Conservation (phyloP, 2,329 filamentous ascomycete species). For the Ophiostoma sp. region DNA sequence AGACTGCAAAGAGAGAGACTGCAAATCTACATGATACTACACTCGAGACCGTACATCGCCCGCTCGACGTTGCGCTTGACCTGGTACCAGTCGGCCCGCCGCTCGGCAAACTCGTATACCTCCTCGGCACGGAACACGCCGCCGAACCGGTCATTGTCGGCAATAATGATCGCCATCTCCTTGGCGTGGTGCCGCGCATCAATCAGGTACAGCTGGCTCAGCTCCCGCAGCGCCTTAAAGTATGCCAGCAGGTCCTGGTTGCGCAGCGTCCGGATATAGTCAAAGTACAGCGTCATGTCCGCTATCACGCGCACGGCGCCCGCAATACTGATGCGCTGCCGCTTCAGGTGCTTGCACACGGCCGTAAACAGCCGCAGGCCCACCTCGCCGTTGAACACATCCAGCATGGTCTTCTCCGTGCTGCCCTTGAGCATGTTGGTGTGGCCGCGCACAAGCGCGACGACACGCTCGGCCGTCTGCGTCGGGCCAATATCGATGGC, state of each 20-base stretch:
- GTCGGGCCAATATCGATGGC: constrained; percentile 56
- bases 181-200: constrained; percentile 82
- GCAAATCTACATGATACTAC: constrained; percentile 63
- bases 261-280: constrained; percentile 72
- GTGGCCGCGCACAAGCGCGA: constrained; percentile 80
- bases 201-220: constrained; percentile 93
- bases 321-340: constrained; percentile 82
- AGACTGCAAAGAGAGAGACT: constrained; percentile 10
- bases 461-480: constrained; percentile 70
- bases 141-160: constrained; percentile 81
- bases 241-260: constrained; percentile 83
- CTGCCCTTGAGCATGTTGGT: constrained; percentile 90
- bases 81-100: constrained; percentile 90
- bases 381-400: constrained; percentile 98
- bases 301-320: constrained; percentile 90
- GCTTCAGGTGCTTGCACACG: constrained; percentile 95
- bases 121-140: constrained; percentile 94
- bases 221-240: constrained; percentile 83
- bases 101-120: constrained; percentile 93
- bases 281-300: constrained; percentile 91
- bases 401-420: constrained; percentile 95
- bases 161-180: constrained; percentile 91
- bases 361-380: constrained; percentile 86
- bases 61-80: constrained; percentile 85
- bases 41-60: constrained; percentile 96